A percentile compares a stretch with the other conserved stretches of the same genome.
These are phyloP conservation scores for Gardenia jasminoides DNA, from an alignment of 257 asterid species.

Conservation along the genomic window DNA sequence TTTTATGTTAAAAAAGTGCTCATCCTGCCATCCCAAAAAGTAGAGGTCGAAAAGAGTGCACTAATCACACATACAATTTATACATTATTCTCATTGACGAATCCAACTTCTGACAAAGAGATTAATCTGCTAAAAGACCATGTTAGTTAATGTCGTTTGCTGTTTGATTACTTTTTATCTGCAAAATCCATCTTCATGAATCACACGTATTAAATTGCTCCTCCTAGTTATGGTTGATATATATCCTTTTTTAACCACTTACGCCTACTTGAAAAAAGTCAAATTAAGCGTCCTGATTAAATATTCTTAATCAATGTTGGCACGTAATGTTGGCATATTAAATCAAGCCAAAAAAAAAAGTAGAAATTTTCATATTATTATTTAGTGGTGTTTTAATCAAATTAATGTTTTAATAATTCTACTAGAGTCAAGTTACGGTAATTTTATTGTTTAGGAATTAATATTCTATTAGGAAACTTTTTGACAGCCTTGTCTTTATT, in stretches of 20 bases:
- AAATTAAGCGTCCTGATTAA: background rate
- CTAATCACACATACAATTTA: background rate
- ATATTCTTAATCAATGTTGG: background rate
- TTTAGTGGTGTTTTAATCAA: too few relatives aligned
- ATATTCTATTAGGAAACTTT: too few relatives aligned
- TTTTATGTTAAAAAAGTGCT: background rate
- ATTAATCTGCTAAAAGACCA: constrained; percentile 8
- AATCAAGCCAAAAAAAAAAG: too few relatives aligned
- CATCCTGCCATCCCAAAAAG: background rate
- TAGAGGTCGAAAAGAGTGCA: background rate
- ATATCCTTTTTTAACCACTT: background rate
- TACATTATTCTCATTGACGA: constrained; percentile 5
- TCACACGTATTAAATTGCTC: background rate
- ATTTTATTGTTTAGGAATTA: too few relatives aligned
- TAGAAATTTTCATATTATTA: too few relatives aligned
- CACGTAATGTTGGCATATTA: too few relatives aligned
- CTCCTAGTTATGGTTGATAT: background rate
- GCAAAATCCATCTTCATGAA: background rate
- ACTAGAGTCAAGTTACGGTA: too few relatives aligned
- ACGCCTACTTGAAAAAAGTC: background rate
- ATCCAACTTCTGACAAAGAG: constrained; percentile 17
- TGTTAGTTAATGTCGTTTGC: constrained; percentile 24
- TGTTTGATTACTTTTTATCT: background rate
- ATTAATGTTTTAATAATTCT: too few relatives aligned
- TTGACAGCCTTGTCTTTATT: too few relatives aligned